Conservation (phyloP, 192 early-diverging fungal genomes). For the Phlyctochytrium arcticum region DNA sequence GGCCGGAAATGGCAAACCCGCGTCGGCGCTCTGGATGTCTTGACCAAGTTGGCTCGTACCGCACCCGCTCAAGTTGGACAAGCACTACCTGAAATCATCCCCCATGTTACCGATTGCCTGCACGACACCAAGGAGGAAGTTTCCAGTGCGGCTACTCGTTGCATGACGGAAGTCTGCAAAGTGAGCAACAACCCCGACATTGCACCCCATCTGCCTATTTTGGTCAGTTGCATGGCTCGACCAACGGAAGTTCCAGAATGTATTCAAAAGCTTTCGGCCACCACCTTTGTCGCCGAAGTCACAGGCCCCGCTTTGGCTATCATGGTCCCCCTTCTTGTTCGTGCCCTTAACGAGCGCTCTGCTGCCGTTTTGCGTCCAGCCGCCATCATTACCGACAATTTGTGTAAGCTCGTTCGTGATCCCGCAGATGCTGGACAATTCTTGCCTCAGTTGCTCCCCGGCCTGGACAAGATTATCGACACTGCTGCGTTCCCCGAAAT, state of each 20-base stretch:
- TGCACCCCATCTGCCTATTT: conserved; percentile 64
- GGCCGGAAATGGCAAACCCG: conserved; percentile 45
- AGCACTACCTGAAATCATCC: conserved; percentile 60
- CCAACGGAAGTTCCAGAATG: conserved; percentile 70
- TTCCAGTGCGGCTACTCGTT: conserved; percentile 45
- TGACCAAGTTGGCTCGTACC: conserved; percentile 30
- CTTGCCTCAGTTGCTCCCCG: conserved; percentile 73
- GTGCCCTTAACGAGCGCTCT: conserved; percentile 59
- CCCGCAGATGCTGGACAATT: conserved; percentile 72
- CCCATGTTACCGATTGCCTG: conserved; percentile 66
- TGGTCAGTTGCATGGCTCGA: conserved; percentile 70
- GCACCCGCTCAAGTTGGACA: conserved; percentile 40
- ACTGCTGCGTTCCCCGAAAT: conserved; percentile 70
- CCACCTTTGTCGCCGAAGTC: conserved; percentile 74
- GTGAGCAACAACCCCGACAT: conserved; percentile 77
- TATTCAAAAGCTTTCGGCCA: conserved; percentile 67
- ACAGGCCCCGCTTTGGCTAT: conserved; percentile 69
- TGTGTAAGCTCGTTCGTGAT: conserved; percentile 76
- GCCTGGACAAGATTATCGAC: conserved; percentile 67
- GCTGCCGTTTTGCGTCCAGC: conserved; percentile 63
- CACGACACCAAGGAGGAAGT: conserved; percentile 75
- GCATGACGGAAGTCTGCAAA: conserved; percentile 64
- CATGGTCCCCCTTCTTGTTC: conserved; percentile 58
- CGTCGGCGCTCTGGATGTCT: conserved; percentile 35
- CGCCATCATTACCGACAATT: conserved; percentile 76